Conservation (phyloP, 2,329 filamentous ascomycete genomes). For the Microsporum ferrugineum region DNA sequence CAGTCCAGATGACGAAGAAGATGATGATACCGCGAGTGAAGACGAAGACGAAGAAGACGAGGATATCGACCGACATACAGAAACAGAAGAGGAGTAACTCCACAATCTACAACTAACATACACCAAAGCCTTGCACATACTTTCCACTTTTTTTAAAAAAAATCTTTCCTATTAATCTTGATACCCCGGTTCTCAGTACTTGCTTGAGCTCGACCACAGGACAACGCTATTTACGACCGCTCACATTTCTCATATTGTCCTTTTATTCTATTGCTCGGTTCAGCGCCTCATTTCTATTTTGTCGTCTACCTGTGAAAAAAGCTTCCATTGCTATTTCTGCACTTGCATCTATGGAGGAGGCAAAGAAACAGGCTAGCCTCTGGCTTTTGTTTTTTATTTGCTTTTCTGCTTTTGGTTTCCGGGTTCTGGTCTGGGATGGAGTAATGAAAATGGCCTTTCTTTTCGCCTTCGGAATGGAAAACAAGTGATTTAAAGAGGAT, state of each 20-base stretch:
- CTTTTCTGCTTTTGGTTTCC: background rate
- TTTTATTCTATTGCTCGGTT: background rate
- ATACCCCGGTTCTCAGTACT: background rate
- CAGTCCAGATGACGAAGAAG: constrained; percentile 40
- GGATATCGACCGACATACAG: constrained; percentile 27
- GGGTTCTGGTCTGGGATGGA: background rate
- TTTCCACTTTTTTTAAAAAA: background rate
- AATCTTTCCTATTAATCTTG: background rate
- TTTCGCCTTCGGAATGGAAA: background rate
- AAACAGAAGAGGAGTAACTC: constrained; percentile 22
- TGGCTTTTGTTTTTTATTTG: background rate
- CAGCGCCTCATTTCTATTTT: background rate
- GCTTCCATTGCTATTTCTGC: background rate
- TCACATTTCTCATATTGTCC: background rate
- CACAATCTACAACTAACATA: background rate
- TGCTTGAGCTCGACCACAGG: background rate
- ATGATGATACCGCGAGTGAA: constrained; percentile 36
- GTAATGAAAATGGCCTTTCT: background rate
- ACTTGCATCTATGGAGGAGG: background rate
- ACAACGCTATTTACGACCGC: background rate
- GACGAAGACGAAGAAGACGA: constrained; percentile 21
- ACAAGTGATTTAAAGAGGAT: background rate
- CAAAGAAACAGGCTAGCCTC: background rate
- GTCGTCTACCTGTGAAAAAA: background rate
- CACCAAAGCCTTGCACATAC: background rate